Conservation (phyloP, 2,329 filamentous ascomycete species). For the Epichloe glyceriae region DNA sequence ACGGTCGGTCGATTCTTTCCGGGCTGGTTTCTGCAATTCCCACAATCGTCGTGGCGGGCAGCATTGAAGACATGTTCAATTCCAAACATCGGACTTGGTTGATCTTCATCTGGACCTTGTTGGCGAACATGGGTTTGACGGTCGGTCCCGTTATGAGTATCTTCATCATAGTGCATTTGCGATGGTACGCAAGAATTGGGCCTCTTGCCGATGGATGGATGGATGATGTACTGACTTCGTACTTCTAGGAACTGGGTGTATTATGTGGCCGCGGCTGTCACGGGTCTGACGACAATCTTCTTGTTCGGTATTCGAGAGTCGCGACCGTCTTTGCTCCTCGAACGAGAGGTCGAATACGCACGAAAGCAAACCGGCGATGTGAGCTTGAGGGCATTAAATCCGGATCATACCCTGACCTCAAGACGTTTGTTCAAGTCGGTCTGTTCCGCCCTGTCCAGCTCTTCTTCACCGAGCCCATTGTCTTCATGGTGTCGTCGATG, state of each 20-base stretch:
- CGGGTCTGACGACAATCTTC: neutral
- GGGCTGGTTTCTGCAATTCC: neutral
- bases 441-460: neutral
- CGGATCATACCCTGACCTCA: neutral
- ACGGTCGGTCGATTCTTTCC: neutral
- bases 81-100: neutral
- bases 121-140: neutral
- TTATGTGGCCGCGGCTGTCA: neutral
- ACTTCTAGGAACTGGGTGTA: neutral
- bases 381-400: neutral
- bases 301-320: neutral
- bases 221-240: too few relatives aligned
- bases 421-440: neutral
- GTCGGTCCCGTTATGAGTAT: neutral
- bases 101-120: neutral
- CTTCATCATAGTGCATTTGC: neutral
- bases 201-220: too few relatives aligned
- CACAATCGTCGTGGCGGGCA: neutral
- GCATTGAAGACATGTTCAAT: slow-evolving; percentile 1
- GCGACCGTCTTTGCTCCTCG: neutral
- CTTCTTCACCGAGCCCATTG: slow-evolving; percentile 1
- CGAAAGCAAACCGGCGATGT: neutral
- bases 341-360: neutral
- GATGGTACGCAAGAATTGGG: neutral
- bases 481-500: neutral